Evolutionary conservation across 768 basidiomycete genomes (phyloP).

Genomic region (Mycena leptocephala): DNA sequence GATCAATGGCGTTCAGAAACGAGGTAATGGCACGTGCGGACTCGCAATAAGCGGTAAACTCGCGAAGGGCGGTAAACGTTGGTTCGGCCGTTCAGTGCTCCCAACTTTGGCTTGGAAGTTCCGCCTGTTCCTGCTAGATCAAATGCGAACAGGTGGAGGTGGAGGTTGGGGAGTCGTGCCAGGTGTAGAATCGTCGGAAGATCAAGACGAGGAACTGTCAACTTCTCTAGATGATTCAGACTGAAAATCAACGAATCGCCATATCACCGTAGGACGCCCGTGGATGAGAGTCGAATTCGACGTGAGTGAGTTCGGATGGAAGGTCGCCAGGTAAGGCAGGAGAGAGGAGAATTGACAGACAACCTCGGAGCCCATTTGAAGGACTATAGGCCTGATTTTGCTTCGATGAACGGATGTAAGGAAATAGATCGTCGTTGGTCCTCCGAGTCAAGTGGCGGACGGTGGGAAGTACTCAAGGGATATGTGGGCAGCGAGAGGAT

Average conservation of each 20-base stretch:
- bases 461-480: constrained; percentile 24
- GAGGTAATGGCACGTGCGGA: not conserved
- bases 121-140: not conserved
- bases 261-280: not conserved
- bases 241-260: constrained; percentile 12
- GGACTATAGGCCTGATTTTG: not conserved
- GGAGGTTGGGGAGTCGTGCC: constrained; percentile 15
- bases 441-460: constrained; percentile 20
- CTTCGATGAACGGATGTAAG: constrained; percentile 13
- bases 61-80: constrained; percentile 11
- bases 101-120: not conserved
- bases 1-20: constrained; percentile 13
- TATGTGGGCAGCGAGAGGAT: constrained; percentile 8
- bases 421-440: constrained; percentile 4
- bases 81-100: constrained; percentile 3
- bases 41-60: not conserved
- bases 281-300: not conserved
- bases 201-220: not conserved
- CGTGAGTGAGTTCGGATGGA: constrained; percentile 12
- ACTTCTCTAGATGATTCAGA: constrained; percentile 9
- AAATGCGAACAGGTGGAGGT: not conserved
- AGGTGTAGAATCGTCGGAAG: constrained; percentile 11
- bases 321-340: constrained; percentile 10
- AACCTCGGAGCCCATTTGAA: not conserved
- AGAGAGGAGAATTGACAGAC: not conserved